A percentile compares a stretch with the other conserved stretches of the same genome.
phyloP scores from a whole-genome alignment of 495 filamentous ascomycete species.

The Chaetomium tenue region DNA sequence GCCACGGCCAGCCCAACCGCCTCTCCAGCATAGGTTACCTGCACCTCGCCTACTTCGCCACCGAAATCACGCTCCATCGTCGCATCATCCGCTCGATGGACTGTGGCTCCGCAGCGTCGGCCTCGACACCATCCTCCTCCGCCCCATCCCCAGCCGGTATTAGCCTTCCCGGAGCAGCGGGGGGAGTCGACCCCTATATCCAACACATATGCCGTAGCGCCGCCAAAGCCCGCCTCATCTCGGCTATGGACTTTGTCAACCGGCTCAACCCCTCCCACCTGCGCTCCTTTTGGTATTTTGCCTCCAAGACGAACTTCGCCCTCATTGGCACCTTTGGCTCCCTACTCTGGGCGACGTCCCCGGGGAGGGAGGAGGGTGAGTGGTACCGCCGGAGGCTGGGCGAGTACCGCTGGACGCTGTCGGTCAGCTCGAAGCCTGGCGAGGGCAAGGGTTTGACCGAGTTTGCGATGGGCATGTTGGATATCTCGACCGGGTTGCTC shows the following conservation, averaged over 20 bases:
- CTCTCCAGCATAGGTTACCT: constrained; percentile 68
- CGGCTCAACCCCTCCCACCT: constrained; percentile 68
- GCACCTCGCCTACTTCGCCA: constrained; percentile 80
- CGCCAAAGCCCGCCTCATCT: constrained; percentile 73
- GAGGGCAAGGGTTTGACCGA: constrained; percentile 63
- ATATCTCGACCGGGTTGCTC: constrained; percentile 57
- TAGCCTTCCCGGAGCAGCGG: not conserved
- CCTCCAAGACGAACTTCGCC: constrained; percentile 76
- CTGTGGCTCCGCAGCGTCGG: constrained; percentile 33
- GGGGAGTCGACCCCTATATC: constrained; percentile 63
- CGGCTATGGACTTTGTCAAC: constrained; percentile 77
- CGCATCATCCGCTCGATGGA: constrained; percentile 73
- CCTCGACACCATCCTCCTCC: constrained; percentile 53
- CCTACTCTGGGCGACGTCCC: constrained; percentile 82
- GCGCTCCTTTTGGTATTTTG: constrained; percentile 77
- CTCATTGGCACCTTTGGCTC: constrained; percentile 78
- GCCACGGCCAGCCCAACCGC: constrained; percentile 36
- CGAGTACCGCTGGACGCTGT: constrained; percentile 93
- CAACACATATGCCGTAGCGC: constrained; percentile 94
- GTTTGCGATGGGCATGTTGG: constrained; percentile 71
- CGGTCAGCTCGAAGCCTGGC: constrained; percentile 77
- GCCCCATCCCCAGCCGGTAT: constrained; percentile 22
- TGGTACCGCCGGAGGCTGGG: constrained; percentile 84
- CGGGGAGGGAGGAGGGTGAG: constrained; percentile 86
- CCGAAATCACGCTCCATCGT: constrained; percentile 81